Base-by-base conservation (phyloP, 1,284 basidiomycete species). In the Xerocomus minutiporus region DNA sequence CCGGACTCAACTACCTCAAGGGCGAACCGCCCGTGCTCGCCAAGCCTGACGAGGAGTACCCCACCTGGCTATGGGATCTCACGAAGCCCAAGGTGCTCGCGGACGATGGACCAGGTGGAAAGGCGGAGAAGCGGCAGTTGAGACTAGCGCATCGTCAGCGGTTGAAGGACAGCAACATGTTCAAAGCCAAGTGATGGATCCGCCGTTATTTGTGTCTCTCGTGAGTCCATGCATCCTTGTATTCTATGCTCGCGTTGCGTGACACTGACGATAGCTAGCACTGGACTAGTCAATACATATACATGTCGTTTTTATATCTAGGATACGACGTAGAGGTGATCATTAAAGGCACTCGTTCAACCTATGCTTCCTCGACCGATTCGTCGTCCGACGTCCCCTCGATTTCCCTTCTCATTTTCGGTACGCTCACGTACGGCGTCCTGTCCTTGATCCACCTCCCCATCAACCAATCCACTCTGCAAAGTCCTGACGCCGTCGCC, bases 21-120 rank as follows among this genome's bases (percentile, higher is more conserved):
- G 86, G 83, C 58, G 87, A 93, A 64, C 74, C 82, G 0, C 86
- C 91, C 35, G 84, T 96, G 3, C 70, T 93, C 11, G 91, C 94
- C 1, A 72, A 81, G 11, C 75, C 88, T 3, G 94, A 97, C 70
- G 83, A 89, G 36, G 83, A 88, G 62, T 97, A 97, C 69, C 94
- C 94, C 1, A 67, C 80, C 4, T 97, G 94, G 94, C 71, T 97
- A 42, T 97, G 93, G 92, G 84, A 78, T 23, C 67, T 94, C 41
- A 72, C 92, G 28, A 67, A 80, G 56, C 76, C 81, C 5, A 80
- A 80, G 63, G 75, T 76, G 41, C 71, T 77, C 42, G 74, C 75
- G 25, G 82, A 88, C 52, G 85, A 89, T 58, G 86, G 84, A 1
- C 84, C 84, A 1, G 86, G 87, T 12, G 85, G 86, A 17, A 77